These are phyloP conservation scores for Colletotrichum sp. DNA, from an alignment of 2,329 filamentous ascomycete species.

Conservation along the genomic window DNA sequence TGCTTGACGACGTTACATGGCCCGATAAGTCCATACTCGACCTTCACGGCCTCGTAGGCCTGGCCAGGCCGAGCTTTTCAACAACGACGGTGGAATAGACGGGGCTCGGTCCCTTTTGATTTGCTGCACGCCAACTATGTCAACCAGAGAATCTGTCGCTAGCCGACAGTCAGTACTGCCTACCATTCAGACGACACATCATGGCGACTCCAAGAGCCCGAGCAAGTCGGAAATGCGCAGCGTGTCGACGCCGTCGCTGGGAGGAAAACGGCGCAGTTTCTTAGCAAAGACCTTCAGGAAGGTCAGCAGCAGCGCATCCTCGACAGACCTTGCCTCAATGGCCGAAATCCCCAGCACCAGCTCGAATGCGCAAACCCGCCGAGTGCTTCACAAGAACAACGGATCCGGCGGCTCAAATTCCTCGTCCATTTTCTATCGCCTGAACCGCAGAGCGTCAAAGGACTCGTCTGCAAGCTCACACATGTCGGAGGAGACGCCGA, in stretches of 20 bases:
- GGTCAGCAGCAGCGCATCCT: conserved; percentile 21
- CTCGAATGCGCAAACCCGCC: background rate
- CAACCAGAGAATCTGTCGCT: conserved; percentile 15
- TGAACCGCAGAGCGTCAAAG: conserved; percentile 45
- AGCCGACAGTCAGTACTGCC: conserved; percentile 19
- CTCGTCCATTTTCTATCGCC: conserved; percentile 43
- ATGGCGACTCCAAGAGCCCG: conserved; percentile 2
- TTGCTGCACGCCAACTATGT: conserved; percentile 5
- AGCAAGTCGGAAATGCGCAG: conserved; percentile 12
- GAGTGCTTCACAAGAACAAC: conserved; percentile 39
- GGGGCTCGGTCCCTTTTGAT: background rate
- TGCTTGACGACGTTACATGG: conserved; percentile 10
- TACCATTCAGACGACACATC: conserved; percentile 18
- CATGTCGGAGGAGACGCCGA: conserved; percentile 18
- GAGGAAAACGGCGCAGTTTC: conserved; percentile 19
- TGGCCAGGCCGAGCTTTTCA: conserved; percentile 6
- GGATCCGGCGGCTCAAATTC: conserved; percentile 13
- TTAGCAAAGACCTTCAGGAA: conserved; percentile 23
- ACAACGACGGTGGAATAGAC: conserved; percentile 9
- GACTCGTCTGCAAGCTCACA: conserved; percentile 34
- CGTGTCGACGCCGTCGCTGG: conserved; percentile 6
- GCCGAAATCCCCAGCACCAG: background rate
- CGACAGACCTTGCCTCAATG: conserved; percentile 13
- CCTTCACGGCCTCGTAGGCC: conserved; percentile 19
- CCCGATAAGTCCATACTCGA: conserved; percentile 18